Evolutionary conservation across 345 rosid species (phyloP), one percentile per base, ranked within the genome.

Genomic region (Moricandia arvensis): DNA sequence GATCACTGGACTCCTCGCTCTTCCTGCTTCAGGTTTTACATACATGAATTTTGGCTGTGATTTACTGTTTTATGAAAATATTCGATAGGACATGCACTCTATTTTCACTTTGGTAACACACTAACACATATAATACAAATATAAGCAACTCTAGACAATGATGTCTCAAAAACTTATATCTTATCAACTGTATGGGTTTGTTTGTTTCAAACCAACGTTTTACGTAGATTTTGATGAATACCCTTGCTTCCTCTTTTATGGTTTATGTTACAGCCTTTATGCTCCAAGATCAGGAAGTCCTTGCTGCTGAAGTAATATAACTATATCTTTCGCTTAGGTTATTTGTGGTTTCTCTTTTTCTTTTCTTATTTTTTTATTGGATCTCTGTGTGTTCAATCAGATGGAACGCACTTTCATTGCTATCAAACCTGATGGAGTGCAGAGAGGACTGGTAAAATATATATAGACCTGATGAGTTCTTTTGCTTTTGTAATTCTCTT

Each of bases 371-470:
- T 6, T 41, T 1, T 43, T 0, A 30, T 30, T 60, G 5, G 33
- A 72, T 51, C 16, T 11, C 11, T 27, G 10, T 69, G 61, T 57
- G 29, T 12, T 17, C 7, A 47, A 71, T 55, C 86, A 93, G 98
- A 57, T 86, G 83, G 97, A 93, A 74, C 94, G 93, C 74, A 88
- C 98, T 78, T 93, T 91, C 89, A 93, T 93, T 64, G 98, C 98
- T 64, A 93, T 89, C 83, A 93, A 93, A 83, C 98, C 98, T n/a
- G 98, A 91, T 73, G 98, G 98, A 41, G 93, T 93, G 62, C 98
- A 93, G 81, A 86, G 98, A 83, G 96, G 97, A 16, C 88, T 91
- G 91, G 97, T 93, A 86, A 29, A 47, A 4, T 55, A 77, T 30
- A 31, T 2, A 43, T 17, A 73, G 6, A 21, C 60, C 5, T n/a